These are phyloP conservation scores for Stipa capillata DNA, from an alignment of 176 grass and related monocot genomes.

Conservation along the genomic window DNA sequence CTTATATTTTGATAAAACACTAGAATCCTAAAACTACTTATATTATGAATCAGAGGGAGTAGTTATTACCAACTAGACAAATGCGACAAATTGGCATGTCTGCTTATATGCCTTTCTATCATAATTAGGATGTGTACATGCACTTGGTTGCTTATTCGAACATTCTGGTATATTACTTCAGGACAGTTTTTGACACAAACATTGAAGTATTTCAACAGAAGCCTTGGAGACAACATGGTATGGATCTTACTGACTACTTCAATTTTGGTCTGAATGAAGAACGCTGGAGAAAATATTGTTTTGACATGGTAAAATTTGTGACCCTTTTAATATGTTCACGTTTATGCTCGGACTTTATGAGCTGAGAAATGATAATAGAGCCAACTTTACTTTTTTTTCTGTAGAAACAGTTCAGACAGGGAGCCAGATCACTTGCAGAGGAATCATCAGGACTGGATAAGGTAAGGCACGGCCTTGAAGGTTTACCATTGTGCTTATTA, in stretches of 20 bases:
- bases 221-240: constrained; percentile 60
- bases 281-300: constrained; percentile 77
- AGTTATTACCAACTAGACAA: background rate
- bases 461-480: constrained; percentile 35
- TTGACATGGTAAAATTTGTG: constrained; percentile 38
- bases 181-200: constrained; percentile 39
- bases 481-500: background rate
- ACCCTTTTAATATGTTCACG: background rate
- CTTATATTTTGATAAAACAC: too few relatives aligned
- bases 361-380: constrained; percentile 7
- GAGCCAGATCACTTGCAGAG: constrained; percentile 21
- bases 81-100: background rate
- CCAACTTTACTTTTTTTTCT: background rate
- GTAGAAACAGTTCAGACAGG: constrained; percentile 39
- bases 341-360: background rate
- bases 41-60: background rate
- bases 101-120: background rate
- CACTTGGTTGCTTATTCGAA: constrained; percentile 8
- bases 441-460: constrained; percentile 35
- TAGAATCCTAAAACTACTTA: too few relatives aligned
- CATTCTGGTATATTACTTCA: constrained; percentile 8
- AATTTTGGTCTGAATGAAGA: constrained; percentile 79
- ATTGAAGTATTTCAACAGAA: constrained; percentile 75
- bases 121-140: background rate
- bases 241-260: constrained; percentile 63